Evolutionary conservation across 2,329 filamentous ascomycete genomes (phyloP), one percentile per base, ranked within the genome.

Genomic region (Paraconiothyrium sp.): DNA sequence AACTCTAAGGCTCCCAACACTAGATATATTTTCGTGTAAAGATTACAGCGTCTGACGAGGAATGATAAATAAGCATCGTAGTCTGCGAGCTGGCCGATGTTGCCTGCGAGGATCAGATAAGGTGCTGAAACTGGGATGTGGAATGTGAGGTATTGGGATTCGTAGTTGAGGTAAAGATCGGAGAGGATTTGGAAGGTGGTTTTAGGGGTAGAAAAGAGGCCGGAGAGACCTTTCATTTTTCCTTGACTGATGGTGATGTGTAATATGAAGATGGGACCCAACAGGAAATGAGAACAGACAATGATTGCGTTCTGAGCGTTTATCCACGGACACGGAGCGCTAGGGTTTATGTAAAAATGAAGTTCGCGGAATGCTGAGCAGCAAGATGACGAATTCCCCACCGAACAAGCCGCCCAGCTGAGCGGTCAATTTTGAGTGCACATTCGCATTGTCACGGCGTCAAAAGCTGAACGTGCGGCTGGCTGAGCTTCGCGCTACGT

Each of bases 41-140:
- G 65, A n/a, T 71, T 70, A 37, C 68, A 73, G 2, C 68, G 66
- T 27, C 72, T 69, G 14, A 74, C 61, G 2, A 77, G 65, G 57
- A 76, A 75, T 1, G 70, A 71, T 14, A 74, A 70, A 52, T 75
- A 76, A 22, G 69, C 55, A 14, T 75, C 70, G 49, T 76, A 76
- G 63, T 76, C 73, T 16, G 65, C 60, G 4, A 76, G 62, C n/a
- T 70, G 70, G 16, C 74, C 73, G 16, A 75, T 69, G 57, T 76
- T 73, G 22, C 74, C 73, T 1, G 68, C 72, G 14, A 76, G 73
- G 32, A 76, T 72, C 1, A 76, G 56, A 47, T 71, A 71, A 1
- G 72, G 69, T 5, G 73, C 72, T 13, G 60, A 59, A 14, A 71
- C 67, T 0, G 72, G 72, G 43, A 76, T 69, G 65, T 75, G 68